phyloP scores from a whole-genome alignment of 768 basidiomycete species.

The Leccinum fibrillosum region DNA sequence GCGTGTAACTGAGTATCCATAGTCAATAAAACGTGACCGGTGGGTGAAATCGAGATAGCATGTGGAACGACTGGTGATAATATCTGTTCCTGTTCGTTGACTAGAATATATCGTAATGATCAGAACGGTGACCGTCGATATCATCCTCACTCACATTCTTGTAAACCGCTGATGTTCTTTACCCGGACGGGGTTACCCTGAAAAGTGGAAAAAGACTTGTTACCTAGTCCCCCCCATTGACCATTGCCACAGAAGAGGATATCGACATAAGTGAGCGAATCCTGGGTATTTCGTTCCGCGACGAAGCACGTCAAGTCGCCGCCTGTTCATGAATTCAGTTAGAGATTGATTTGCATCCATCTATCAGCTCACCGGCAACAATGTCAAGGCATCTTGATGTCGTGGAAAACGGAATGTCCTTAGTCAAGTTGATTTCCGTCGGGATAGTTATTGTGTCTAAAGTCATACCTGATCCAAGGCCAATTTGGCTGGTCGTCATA shows the following conservation, averaged over 20 bases:
- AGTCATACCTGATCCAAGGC: conserved; percentile 61
- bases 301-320: conserved; percentile 78
- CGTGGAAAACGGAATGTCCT: conserved; percentile 46
- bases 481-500: conserved; percentile 61
- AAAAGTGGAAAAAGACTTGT: conserved; percentile 57
- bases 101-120: conserved; percentile 35
- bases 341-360: not conserved
- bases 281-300: conserved; percentile 50
- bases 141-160: conserved; percentile 66
- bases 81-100: conserved; percentile 57
- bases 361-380: conserved; percentile 48
- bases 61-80: conserved; percentile 64
- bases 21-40: conserved; percentile 72
- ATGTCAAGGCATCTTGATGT: conserved; percentile 62
- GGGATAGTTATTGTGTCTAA: conserved; percentile 74
- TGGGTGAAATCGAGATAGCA: conserved; percentile 64
- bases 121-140: not conserved
- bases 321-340: conserved; percentile 36
- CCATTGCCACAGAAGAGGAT: conserved; percentile 82
- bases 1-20: conserved; percentile 58
- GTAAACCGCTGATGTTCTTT: conserved; percentile 76
- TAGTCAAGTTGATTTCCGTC: conserved; percentile 78
- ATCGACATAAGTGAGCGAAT: conserved; percentile 41
- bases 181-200: conserved; percentile 70
- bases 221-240: conserved; percentile 77